Base-by-base conservation (phyloP, 352 stramenopile species). In the Globisporangium paddicum region DNA sequence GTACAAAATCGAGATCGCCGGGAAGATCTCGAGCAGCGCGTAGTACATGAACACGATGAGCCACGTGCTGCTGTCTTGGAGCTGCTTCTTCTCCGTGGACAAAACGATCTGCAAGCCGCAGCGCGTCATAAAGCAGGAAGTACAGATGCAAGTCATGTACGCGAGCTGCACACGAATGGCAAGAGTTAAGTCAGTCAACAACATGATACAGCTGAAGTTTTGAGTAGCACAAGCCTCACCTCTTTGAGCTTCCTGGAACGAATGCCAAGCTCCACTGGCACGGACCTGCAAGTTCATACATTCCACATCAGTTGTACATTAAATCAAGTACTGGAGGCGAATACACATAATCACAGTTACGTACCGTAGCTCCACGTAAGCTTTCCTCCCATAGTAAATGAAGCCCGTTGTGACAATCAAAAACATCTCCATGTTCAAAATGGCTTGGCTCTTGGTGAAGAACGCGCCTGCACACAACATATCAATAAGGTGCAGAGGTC, bases 161-260 rank as follows among this genome's bases (percentile, higher is more conserved):
- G 79, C 71, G 6, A 93, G 77, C 63, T 79, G 26, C 19, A 48
- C 19, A 28, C 23, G 10, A 2, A 52, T 25, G 40, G 3, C 34
- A 51, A 2, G 9, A 25, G 23, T 30, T 9, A 19, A 49, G 38
- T 50, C 18, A 42, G 7, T 14, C 5, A 23, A 14, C 21, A 10
- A 45, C 35, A 25, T 8, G 18, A 14, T 18, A 23, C 13, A 57
- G 34, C 21, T 38, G 30, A n/a, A n/a, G n/a, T n/a, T n/a, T n/a
- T n/a, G n/a, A n/a, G n/a, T 13, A 56, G 8, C 19, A 25, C 3
- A 26, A 18, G 13, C 7, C 40, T 28, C 40, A 83, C 74, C 63
- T 95, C 86, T 63, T 85, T 89, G 13, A 95, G 74, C 44, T 95
- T 95, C 58, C 72, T 82, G 28, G 86, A 91, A 16, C 86, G 80